Base-by-base conservation (phyloP, 108 stramenopile species). In the Bacterosira constricta region DNA sequence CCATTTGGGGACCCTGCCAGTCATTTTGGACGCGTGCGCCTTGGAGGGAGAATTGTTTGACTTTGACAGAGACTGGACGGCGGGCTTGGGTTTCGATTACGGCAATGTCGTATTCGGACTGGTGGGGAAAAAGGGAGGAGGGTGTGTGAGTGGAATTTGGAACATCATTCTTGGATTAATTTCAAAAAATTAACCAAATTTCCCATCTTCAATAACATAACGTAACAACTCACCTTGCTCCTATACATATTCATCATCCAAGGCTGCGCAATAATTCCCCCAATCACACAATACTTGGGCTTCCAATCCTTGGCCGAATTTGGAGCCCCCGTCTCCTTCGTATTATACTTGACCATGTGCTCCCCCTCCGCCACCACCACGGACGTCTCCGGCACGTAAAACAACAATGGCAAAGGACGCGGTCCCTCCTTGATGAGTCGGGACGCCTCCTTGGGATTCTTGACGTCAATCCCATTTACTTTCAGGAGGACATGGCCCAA, bases 231-330 rank as follows among this genome's bases (percentile, higher is more conserved):
- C 76, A 89, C 89, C 86, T 95, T 95, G 63, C 87, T 88, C 62
- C 94, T 86, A 75, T 95, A 95, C 94, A 95, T 95, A 69, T 92
- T 95, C 75, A 95, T 92, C 90, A 95, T 95, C 91, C 91, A 90
- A 27, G 91, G 91, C 73, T 92, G 94, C 27, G 94, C 94, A 79
- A 95, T 95, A 52, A 95, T 95, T 35, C 94, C 94, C 57, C 94
- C 94, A 83, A 95, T 86, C 25, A 95, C 94, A 21, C 88, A 82
- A 72, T 95, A 95, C 74, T 95, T 95, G 26, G 94, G 94, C 58
- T 95, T 95, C 90, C 91, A 95, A 66, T 92, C 91, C 82, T 90
- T 91, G 44, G 90, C 89, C 61, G 77, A 81, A 78, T 90, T 92
- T 12, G 94, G 94, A 1, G 94, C 91, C 6, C 79, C 83, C 13